Conservation (phyloP, 345 rosid species). For the Brassica rapa region DNA sequence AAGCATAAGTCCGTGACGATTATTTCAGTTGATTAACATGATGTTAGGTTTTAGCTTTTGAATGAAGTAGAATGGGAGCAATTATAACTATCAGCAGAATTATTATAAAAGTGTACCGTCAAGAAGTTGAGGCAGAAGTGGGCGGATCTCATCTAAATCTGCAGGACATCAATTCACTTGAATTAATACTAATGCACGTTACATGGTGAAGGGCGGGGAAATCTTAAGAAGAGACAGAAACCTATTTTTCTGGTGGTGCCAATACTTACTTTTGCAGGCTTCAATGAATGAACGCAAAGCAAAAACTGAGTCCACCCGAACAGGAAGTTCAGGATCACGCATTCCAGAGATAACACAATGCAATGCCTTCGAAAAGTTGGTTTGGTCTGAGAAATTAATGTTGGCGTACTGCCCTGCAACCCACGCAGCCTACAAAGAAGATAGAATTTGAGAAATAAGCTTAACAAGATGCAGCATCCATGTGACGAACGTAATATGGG, state of each 20-base stretch:
- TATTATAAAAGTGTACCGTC: slow-evolving; percentile 58
- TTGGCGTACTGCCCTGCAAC: slow-evolving; percentile 98
- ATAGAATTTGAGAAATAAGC: slow-evolving; percentile 15
- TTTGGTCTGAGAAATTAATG: slow-evolving; percentile 76
- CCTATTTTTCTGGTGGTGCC: background rate
- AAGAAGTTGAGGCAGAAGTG: slow-evolving; percentile 93
- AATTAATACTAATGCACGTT: background rate
- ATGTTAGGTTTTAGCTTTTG: background rate
- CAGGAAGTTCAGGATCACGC: slow-evolving; percentile 95
- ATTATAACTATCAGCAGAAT: slow-evolving; percentile 11
- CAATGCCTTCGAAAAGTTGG: slow-evolving; percentile 78
- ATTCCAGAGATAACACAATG: slow-evolving; percentile 87
- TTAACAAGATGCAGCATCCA: background rate
- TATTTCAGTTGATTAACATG: slow-evolving; percentile 12
- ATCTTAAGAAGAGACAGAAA: slow-evolving; percentile 17
- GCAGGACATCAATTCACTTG: slow-evolving; percentile 33
- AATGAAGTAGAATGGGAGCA: background rate
- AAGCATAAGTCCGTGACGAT: slow-evolving; percentile 8
- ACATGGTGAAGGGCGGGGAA: background rate
- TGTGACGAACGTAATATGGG: slow-evolving; percentile 20
- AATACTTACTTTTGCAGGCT: slow-evolving; percentile 74
- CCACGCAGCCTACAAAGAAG: slow-evolving; percentile 83
- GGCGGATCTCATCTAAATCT: slow-evolving; percentile 97
- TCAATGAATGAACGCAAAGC: slow-evolving; percentile 93
- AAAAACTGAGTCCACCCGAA: slow-evolving; percentile 97